Evolutionary conservation across 768 basidiomycete genomes (phyloP).

Genomic region (Macrolepiota albuminosa): DNA sequence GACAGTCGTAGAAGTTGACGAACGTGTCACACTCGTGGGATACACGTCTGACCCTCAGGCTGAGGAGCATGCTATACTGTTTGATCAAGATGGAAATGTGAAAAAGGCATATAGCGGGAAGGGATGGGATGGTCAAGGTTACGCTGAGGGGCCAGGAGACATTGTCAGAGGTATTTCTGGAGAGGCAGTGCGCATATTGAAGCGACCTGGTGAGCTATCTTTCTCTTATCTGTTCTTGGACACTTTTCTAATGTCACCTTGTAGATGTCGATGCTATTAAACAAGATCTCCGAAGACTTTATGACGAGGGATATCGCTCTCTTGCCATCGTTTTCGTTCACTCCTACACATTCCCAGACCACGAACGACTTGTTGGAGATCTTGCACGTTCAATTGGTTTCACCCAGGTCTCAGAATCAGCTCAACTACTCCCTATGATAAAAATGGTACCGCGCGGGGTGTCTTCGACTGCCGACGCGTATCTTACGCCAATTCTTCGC

Average conservation of each 20-base stretch:
- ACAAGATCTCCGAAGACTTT: conserved; percentile 63
- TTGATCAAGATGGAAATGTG: conserved; percentile 67
- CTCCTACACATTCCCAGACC: conserved; percentile 88
- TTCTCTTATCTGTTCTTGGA: neutral
- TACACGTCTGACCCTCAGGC: conserved; percentile 87
- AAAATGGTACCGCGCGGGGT: conserved; percentile 92
- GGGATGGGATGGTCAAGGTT: conserved; percentile 67
- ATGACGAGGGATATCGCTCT: conserved; percentile 80
- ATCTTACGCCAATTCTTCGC: conserved; percentile 84
- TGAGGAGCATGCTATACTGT: conserved; percentile 71
- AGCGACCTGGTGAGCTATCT: conserved; percentile 54
- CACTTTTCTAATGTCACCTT: conserved; percentile 4
- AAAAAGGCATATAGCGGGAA: conserved; percentile 66
- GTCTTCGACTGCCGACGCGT: conserved; percentile 92
- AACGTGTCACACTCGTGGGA: conserved; percentile 91
- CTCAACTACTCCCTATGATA: conserved; percentile 88
- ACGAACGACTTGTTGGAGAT: conserved; percentile 69
- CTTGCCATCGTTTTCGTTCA: conserved; percentile 88
- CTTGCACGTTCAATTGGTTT: conserved; percentile 84
- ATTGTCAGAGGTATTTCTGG: conserved; percentile 82
- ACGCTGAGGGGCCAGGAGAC: conserved; percentile 76
- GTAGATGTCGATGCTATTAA: conserved; percentile 51
- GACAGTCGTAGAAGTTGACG: conserved; percentile 71
- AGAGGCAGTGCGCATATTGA: conserved; percentile 82
- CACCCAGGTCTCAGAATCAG: conserved; percentile 82